Evolutionary conservation across 257 asterid species (phyloP), one percentile per base, ranked within the genome.

Genomic region (Solanum chilense): DNA sequence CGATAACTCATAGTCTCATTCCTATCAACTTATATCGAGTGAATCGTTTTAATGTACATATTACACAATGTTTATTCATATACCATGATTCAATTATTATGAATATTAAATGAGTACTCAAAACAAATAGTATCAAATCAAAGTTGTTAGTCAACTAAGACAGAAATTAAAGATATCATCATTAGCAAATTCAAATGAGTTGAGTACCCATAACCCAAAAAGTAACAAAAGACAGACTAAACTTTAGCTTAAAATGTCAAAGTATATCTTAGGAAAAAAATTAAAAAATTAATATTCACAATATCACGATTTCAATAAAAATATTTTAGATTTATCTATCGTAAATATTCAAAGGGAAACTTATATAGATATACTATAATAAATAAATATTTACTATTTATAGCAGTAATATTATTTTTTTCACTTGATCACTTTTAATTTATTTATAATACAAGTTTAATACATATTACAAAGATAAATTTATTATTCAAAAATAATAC

Each of bases 91-190:
- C 0, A 64, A n/a, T n/a, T n/a, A 23, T 21, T 3, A 60, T 10
- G 0, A 11, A 11, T 0, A 0, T n/a, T n/a, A 0, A 60, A 23
- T 60, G 0, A 62, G 2, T 66, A 25, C 20, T 12, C 7, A 5
- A 66, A 25, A 29, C 0, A 4, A 25, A 27, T 6, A 66, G 27
- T 25, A 27, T 66, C 3, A 66, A 6, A 25, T 66, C 2, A 27
- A 66, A 5, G 31, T 12, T 1, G 0, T 14, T 25, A 0, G 10
- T 66, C 25, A 3, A 12, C 31, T n/a, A 62, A 62, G 7, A 21
- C 1, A 11, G 2, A 25, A 66, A 12, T 25, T 66, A 66, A 25
- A 13, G 73, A 66, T 66, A 6, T 23, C 12, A 66, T 5, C 12
- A 66, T 5, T 2, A 29, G 7, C 35, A 12, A 66, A 66, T 66